A percentile compares a stretch with the other conserved stretches of the same genome.
Conservation (phyloP, 768 basidiomycete species). For the Leucocoprinus sp. region DNA sequence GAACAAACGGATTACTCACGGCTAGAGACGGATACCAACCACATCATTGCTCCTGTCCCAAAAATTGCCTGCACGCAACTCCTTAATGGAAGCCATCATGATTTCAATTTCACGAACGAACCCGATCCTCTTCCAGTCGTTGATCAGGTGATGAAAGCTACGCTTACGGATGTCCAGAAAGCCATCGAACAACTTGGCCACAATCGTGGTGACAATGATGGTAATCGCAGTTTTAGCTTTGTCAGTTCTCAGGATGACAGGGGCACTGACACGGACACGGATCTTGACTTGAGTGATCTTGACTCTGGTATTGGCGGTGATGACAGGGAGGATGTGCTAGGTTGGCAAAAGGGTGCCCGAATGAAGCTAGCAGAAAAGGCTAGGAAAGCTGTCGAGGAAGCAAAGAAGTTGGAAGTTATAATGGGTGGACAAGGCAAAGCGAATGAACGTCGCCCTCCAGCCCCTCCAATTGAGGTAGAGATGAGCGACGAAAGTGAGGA, state of each 20-base stretch:
- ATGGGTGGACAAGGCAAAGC: constrained; percentile 25
- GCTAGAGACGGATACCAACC: constrained; percentile 12
- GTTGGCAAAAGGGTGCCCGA: constrained; percentile 59
- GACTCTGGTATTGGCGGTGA: constrained; percentile 37
- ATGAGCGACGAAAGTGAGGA: constrained; percentile 76
- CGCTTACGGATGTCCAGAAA: constrained; percentile 83
- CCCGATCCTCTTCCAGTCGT: constrained; percentile 16
- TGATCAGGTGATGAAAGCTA: constrained; percentile 72
- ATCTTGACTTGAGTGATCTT: constrained; percentile 37
- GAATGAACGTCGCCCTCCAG: constrained; percentile 18
- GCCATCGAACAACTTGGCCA: constrained; percentile 82
- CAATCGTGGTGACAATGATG: constrained; percentile 40
- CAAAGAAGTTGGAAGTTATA: constrained; percentile 37
- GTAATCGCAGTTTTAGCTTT: constrained; percentile 69
- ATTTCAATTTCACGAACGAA: constrained; percentile 13
- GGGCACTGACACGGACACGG: constrained; percentile 54
- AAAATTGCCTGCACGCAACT: constrained; percentile 25
- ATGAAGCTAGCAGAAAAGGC: constrained; percentile 66
- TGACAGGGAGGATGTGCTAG: constrained; percentile 30
- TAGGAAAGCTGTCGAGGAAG: constrained; percentile 51
- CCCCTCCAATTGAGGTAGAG: constrained; percentile 67
- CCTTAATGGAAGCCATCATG: constrained; percentile 21
- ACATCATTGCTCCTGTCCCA: constrained; percentile 29
- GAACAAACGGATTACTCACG: constrained; percentile 38
- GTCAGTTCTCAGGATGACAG: constrained; percentile 54